A percentile compares a stretch with the other conserved stretches of the same genome.
phyloP scores from a whole-genome alignment of 805 yeast species.

The Cyberlindnera petersonii region DNA sequence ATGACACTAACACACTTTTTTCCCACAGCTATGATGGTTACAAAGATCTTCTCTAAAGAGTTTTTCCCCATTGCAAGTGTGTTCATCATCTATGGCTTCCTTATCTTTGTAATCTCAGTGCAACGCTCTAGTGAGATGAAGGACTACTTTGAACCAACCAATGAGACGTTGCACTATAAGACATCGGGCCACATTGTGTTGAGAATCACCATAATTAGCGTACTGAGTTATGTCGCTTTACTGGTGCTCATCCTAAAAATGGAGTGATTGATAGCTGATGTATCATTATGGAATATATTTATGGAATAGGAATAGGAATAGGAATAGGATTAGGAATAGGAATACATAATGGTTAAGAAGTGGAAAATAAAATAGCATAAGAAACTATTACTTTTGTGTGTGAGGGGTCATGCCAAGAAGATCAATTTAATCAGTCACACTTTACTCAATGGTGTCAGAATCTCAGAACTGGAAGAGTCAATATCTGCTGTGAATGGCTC shows the following conservation, averaged over 20 bases:
- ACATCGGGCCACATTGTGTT: conserved; percentile 63
- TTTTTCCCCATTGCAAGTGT: conserved; percentile 65
- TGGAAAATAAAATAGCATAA: no score
- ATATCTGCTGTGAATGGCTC: conserved; percentile 14
- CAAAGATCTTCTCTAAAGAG: conserved; percentile 60
- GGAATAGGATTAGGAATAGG: no score
- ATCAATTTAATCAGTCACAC: background rate
- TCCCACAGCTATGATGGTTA: conserved; percentile 48
- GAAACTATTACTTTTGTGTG: no score
- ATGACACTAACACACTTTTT: no score
- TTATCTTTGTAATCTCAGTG: conserved; percentile 39
- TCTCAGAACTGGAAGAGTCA: conserved; percentile 5
- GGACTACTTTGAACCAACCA: conserved; percentile 35
- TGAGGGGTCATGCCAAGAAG: no score
- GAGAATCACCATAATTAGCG: conserved; percentile 46
- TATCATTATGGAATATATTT: no score
- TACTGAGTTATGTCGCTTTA: conserved; percentile 47
- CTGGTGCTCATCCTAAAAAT: conserved; percentile 47
- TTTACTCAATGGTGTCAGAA: conserved; percentile 9
- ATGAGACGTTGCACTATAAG: conserved; percentile 39
- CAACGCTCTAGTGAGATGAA: conserved; percentile 32
- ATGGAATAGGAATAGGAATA: no score
- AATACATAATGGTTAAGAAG: no score
- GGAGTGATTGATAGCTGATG: conserved; percentile 16
- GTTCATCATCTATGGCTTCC: conserved; percentile 56